Base-by-base conservation (phyloP, 306 rosid species). In the Lathyrus tuberosus region DNA sequence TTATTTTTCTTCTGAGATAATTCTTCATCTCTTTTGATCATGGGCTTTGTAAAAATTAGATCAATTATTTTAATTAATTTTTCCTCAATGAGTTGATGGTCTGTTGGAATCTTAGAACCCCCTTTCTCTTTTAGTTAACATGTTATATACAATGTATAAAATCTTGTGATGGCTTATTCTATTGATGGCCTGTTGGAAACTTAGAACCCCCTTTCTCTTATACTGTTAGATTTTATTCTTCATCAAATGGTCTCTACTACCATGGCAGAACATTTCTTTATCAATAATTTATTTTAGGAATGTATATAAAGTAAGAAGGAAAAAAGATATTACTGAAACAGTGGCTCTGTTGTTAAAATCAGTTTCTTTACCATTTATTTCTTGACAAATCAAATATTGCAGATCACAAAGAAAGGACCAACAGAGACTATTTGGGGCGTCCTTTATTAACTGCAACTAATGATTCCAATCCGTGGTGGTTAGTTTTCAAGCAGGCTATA, bases 401-500 rank as follows among this genome's bases (percentile, higher is more conserved):
- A 90, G 97, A 78, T 94, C 4, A 65, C 5, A 62, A 81, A 87
- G 80, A 81, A 52, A 46, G 97, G 98, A 46, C 97, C 7, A 4
- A 74, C 30, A 84, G 84, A 80, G 96, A 94, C 82, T 22, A 61
- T 77, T 48, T 47, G 82, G 98, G 96, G 12, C 87, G 78, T 42
- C 92, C 96, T 1, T 26, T 94, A 43, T 57, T 84, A 84, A 91
- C 97, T 6, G 42, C 78, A n/a, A 71, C 87, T 5, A 71, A 91
- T 80, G 92, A 80, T 67, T 87, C 96, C 65, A 94, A 91, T 78
- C 92, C 97, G 24, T 94, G 97, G 99, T 94, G 97, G 97, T 72
- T 76, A 24, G 85, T 91, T 62, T 91, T 94, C 80, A 65, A 83
- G 78, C 80, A 84, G 74, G 96, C 97, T 24, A 68, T 90, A 54